Base-by-base conservation (phyloP, 371 early-diverging fungal genomes). In the Synchytrium microbalum region DNA sequence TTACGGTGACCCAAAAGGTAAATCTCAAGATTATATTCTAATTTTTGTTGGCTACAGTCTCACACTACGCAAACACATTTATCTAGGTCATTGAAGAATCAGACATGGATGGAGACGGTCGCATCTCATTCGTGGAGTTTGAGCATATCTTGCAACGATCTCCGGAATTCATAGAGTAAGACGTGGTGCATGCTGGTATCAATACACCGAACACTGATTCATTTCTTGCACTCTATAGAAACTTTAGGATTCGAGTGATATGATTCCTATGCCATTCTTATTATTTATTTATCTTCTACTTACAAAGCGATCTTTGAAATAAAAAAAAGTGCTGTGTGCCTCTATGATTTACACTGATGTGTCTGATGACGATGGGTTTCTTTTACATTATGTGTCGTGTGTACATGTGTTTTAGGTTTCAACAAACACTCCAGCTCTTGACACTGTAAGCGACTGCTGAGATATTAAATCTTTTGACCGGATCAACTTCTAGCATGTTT, bases 31-130 rank as follows among this genome's bases (percentile, higher is more conserved):
- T 38, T 19, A 38, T 38, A 5, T 38, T 19, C 10, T 38, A 38
- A n/a, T 19, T 38, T 38, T 38, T 19, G 10, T 38, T 38, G 46
- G 46, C 46, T 38, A 10, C 19, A 10, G 46, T 38, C 46, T 38
- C 19, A 38, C n/a, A 38, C 19, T 19, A 38, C 46, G 46, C 19
- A 19, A 5, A 19, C 19, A 10, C 46, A 38, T 10, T 38, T 10
- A n/a, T n/a, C 46, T 38, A 38, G 46, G 46, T 38, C 19, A 19
- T 38, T 38, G 46, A 38, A 38, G 46, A 38, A 19, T 38, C 46
- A 38, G 46, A 38, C 46, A 38, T 38, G 46, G 46, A 38, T 19
- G 46, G 46, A 19, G 46, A 38, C 46, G 46, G 46, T 38, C 46
- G 46, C 19, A 38, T 38, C 46, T 38, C 46, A 5, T 38, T 38